Evolutionary conservation across 208 protist genomes (phyloP), one percentile per base, ranked within the genome.

Genomic region (Crithidia sp.): DNA sequence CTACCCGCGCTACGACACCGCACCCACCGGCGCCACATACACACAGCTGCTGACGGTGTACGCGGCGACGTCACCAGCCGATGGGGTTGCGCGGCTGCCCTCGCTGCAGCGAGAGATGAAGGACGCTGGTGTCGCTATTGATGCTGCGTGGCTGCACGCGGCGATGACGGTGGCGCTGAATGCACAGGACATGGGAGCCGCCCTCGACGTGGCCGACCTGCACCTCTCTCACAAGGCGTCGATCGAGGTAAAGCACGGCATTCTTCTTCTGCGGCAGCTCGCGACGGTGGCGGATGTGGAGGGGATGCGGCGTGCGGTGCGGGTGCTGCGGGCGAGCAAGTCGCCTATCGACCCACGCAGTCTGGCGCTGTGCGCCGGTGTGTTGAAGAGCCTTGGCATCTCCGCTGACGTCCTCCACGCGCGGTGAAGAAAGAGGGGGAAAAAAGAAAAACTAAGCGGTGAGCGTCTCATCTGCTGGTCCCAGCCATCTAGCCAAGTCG

Each of bases 211-310:
- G 36, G 71, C 77, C 10, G 86, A 87, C n/a, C 61, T 84, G 56
- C 73, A 88, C 63, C 71, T 76, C n/a, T 17, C 58, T 14, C 74
- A 74, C 37, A 39, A 67, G 50, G 40, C 64, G n/a, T 37, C 67
- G 10, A 74, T 95, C 12, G 86, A 89, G n/a, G 78, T 76, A 13
- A 87, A 81, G 67, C 80, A 91, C 37, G 81, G 87, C 19, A 61
- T 65, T n/a, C 83, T 81, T 17, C 75, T 94, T 8, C 60, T 93
- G 61, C 74, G 68, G 14, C 67, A 86, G 69, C 40, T 86, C 9
- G 71, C 80, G 9, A 40, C 74, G 9, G 41, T 82, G 13, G 77
- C 76, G 4, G 87, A 95, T 53, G 81, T 79, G 44, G 74, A 64
- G 2, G 77, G 77, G 49, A 72, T 85, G 41, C 84, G 79, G 16